phyloP scores from a whole-genome alignment of 2,329 filamentous ascomycete genomes.

The Drechslerella stenobrocha region DNA sequence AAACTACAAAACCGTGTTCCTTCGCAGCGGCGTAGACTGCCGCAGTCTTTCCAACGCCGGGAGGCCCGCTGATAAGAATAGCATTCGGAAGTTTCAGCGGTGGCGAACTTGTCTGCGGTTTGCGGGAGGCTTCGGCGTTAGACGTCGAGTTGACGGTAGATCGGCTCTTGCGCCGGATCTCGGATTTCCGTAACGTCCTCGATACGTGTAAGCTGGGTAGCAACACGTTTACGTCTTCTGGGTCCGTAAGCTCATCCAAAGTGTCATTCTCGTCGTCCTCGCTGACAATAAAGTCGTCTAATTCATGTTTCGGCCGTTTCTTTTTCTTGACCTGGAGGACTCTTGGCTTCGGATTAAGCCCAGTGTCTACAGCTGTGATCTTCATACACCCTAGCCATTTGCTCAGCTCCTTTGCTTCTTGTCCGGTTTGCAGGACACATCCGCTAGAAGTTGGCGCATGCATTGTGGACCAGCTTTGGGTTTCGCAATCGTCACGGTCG shows the following conservation, averaged over 20 bases:
- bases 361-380: conserved; percentile 74
- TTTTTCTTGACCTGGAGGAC: conserved; percentile 51
- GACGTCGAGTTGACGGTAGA: conserved; percentile 15
- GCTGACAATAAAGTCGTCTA: conserved; percentile 78
- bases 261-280: conserved; percentile 74
- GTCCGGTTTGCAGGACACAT: conserved; percentile 74
- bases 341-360: conserved; percentile 56
- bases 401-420: conserved; percentile 70
- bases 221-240: conserved; percentile 59
- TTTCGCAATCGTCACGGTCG: conserved; percentile 76
- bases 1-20: conserved; percentile 89
- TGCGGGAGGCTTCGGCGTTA: conserved; percentile 22
- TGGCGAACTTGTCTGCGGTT: conserved; percentile 57
- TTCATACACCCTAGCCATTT: conserved; percentile 79
- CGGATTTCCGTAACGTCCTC: conserved; percentile 56
- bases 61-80: conserved; percentile 83
- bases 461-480: conserved; percentile 75
- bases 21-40: conserved; percentile 88
- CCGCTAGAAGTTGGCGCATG: conserved; percentile 72
- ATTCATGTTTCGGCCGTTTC: conserved; percentile 66
- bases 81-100: conserved; percentile 67
- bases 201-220: conserved; percentile 56
- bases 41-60: conserved; percentile 91
- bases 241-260: conserved; percentile 69
- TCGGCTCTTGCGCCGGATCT: conserved; percentile 58